A percentile compares a stretch with the other conserved stretches of the same genome.
Evolutionary conservation across 768 basidiomycete genomes (phyloP).

Genomic region (Boletus bicolor): DNA sequence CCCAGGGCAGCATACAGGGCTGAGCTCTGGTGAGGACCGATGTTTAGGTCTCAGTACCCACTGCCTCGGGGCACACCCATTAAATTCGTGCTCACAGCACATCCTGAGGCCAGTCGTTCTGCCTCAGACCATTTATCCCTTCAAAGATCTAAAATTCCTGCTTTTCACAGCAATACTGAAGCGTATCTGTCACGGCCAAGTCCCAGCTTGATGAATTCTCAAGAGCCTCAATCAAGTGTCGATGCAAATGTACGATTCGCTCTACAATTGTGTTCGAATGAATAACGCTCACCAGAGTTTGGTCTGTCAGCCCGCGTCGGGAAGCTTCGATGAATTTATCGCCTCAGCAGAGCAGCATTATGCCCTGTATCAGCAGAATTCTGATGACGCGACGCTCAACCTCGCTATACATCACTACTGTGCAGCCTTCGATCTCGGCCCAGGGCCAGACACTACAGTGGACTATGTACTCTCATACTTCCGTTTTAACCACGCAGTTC

Average conservation of each 20-base stretch:
- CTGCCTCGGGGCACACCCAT: too few species aligned
- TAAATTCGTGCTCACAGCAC: too few species aligned
- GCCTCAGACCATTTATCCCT: too few species aligned
- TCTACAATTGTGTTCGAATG: background rate
- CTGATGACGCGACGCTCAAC: slow-evolving; percentile 3
- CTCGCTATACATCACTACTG: slow-evolving; percentile 12
- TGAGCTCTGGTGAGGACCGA: too few species aligned
- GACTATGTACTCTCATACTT: slow-evolving; percentile 10
- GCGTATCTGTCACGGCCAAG: background rate
- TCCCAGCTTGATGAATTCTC: background rate
- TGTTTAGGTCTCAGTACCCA: too few species aligned
- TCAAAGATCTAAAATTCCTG: too few species aligned
- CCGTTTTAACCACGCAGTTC: slow-evolving; percentile 1
- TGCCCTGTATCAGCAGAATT: slow-evolving; percentile 4
- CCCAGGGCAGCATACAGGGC: too few species aligned
- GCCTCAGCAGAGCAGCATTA: slow-evolving; percentile 7
- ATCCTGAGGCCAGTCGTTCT: too few species aligned
- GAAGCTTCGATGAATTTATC: slow-evolving; percentile 23
- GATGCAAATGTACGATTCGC: slow-evolving; percentile 1
- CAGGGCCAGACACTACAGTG: background rate
- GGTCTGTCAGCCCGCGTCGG: slow-evolving; percentile 12
- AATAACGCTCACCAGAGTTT: background rate
- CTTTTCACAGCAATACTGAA: too few species aligned
- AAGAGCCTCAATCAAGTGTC: background rate
- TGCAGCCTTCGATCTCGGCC: slow-evolving; percentile 18